These are phyloP conservation scores for Peniophora sp. DNA, from an alignment of 1,284 basidiomycete genomes.

Conservation along the genomic window DNA sequence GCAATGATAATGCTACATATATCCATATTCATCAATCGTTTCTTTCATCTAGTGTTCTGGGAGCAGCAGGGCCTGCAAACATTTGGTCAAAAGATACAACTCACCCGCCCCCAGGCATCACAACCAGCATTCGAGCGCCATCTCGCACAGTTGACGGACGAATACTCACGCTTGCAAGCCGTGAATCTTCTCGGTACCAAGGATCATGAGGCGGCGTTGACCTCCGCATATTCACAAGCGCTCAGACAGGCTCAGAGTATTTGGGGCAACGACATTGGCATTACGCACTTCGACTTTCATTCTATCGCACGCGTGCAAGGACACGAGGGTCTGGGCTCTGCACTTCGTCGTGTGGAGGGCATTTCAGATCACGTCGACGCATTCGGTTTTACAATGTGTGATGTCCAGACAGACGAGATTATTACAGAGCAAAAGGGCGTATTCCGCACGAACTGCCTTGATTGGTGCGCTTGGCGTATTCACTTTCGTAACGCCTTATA, in stretches of 20 bases:
- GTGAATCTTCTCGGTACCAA: constrained; percentile 85
- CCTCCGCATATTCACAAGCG: constrained; percentile 76
- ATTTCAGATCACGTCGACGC: constrained; percentile 64
- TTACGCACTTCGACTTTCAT: constrained; percentile 96
- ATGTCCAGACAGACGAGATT: constrained; percentile 54
- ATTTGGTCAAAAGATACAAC: constrained; percentile 85
- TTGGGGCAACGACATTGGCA: constrained; percentile 51
- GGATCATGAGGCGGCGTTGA: constrained; percentile 86
- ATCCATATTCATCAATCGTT: constrained; percentile 10
- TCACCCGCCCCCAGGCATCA: constrained; percentile 91
- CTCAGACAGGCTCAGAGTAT: constrained; percentile 52
- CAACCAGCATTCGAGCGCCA: constrained; percentile 96
- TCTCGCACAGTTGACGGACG: constrained; percentile 77
- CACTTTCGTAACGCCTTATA: not conserved
- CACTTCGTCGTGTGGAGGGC: constrained; percentile 59
- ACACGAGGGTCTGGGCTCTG: constrained; percentile 78
- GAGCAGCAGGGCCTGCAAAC: constrained; percentile 93
- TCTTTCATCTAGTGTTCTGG: constrained; percentile 75
- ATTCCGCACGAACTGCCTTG: constrained; percentile 93
- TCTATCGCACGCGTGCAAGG: constrained; percentile 75
- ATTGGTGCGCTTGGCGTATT: constrained; percentile 57
- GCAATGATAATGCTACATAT: constrained; percentile 7
- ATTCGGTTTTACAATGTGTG: constrained; percentile 83
- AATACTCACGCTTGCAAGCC: constrained; percentile 77
- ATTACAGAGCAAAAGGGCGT: constrained; percentile 84